Conservation (phyloP, 495 filamentous ascomycete species). For the Aspergillus incahuasiensis region DNA sequence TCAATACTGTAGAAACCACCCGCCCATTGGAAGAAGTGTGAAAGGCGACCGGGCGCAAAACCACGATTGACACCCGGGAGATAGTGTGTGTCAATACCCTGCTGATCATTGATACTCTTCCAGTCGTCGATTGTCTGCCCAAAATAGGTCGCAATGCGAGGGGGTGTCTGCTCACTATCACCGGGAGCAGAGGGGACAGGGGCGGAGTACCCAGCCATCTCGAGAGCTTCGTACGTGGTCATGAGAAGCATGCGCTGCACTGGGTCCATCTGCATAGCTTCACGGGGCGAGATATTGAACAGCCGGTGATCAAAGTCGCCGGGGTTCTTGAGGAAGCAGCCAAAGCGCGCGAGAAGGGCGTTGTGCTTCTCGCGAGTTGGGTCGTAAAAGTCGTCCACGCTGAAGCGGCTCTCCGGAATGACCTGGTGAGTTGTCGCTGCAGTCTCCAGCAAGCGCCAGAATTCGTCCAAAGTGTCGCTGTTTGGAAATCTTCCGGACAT, state of each 20-base stretch:
- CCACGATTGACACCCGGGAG: neutral
- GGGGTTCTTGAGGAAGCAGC: constrained; percentile 7
- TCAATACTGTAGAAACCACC: constrained; percentile 5
- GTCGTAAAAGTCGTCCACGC: neutral
- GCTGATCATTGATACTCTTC: neutral
- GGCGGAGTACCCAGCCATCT: constrained; percentile 55
- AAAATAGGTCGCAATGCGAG: constrained; percentile 7
- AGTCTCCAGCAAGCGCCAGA: constrained; percentile 1
- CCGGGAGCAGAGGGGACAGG: neutral
- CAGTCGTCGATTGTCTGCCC: constrained; percentile 6
- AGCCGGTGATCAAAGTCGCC: constrained; percentile 7
- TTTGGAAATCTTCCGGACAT: constrained; percentile 9
- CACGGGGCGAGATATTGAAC: constrained; percentile 16
- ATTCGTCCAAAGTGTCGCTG: constrained; percentile 2
- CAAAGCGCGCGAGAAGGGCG: neutral
- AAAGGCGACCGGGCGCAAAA: constrained; percentile 3
- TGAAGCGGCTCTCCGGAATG: neutral
- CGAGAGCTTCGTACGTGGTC: constrained; percentile 72
- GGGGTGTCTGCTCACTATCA: neutral
- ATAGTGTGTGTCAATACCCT: constrained; percentile 2
- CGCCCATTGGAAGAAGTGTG: constrained; percentile 1
- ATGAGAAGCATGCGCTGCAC: constrained; percentile 69
- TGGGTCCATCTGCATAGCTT: constrained; percentile 64
- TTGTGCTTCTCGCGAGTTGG: constrained; percentile 1
- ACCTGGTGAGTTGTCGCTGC: neutral